Evolutionary conservation across 139 green algal species (phyloP), one percentile per base, ranked within the genome.

Genomic region (Chlorella sp.): DNA sequence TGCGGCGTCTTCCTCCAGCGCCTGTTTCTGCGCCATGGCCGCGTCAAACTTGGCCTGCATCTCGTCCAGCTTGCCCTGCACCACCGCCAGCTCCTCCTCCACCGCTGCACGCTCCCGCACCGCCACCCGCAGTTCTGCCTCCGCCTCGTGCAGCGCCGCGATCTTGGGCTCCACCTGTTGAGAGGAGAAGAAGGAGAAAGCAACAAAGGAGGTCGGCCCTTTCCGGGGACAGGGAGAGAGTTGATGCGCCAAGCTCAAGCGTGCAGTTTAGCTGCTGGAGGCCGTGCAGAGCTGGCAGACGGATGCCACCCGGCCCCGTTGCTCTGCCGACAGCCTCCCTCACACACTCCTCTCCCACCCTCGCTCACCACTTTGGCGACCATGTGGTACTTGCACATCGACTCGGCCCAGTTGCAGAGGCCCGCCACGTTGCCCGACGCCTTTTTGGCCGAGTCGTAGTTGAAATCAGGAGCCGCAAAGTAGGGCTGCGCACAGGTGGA

Each of bases 151-250:
- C 80, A 98, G 86, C 46, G 87, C 85, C 29, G 80, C 84, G 77
- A 98, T 98, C 86, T 98, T 98, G 67, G 95, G 95, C 87, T 97
- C 94, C 53, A 98, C 95, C 19, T 94, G 86, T 75, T 92, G 88
- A n/a, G n/a, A n/a, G n/a, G n/a, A n/a, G n/a, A n/a, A n/a, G n/a
- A n/a, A n/a, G n/a, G n/a, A n/a, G n/a, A n/a, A n/a, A n/a, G n/a
- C n/a, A n/a, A n/a, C n/a, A n/a, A n/a, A n/a, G n/a, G n/a, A n/a
- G n/a, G n/a, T n/a, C n/a, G n/a, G n/a, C n/a, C n/a, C n/a, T n/a
- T n/a, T n/a, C n/a, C n/a, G n/a, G n/a, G n/a, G n/a, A n/a, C n/a
- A n/a, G n/a, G n/a, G n/a, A n/a, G n/a, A n/a, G n/a, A n/a, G n/a
- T n/a, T n/a, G n/a, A n/a, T n/a, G n/a, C n/a, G n/a, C n/a, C n/a